These are phyloP conservation scores for Neoscytalidium dimidiatum DNA, from an alignment of 2,329 filamentous ascomycete genomes.

Conservation along the genomic window DNA sequence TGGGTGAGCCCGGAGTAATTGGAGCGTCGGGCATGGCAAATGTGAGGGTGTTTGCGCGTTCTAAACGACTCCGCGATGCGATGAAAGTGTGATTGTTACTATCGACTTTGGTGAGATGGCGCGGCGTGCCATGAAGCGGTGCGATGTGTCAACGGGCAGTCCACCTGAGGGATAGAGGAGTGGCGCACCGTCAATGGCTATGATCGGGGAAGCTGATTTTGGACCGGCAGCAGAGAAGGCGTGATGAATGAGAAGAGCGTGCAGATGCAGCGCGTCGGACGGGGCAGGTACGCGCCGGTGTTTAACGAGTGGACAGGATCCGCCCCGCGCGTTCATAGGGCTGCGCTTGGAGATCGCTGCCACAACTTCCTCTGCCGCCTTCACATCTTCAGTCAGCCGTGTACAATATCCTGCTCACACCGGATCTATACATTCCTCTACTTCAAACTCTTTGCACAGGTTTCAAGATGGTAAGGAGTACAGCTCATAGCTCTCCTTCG, in stretches of 20 bases:
- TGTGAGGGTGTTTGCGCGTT: not conserved
- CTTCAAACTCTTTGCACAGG: not conserved
- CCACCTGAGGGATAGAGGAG: no score
- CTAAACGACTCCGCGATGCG: not conserved
- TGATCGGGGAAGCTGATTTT: no score
- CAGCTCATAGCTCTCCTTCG: not conserved
- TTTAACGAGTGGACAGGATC: not conserved
- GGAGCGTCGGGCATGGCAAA: conserved; percentile 24
- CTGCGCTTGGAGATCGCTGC: conserved; percentile 16
- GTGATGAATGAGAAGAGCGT: not conserved
- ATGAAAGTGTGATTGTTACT: not conserved
- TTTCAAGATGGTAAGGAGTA: not conserved
- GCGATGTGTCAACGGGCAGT: no score
- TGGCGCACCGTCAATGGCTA: no score
- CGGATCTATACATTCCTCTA: not conserved
- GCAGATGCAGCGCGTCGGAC: conserved; percentile 1
- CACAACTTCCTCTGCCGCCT: not conserved
- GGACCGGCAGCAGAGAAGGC: not conserved
- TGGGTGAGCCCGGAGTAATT: conserved; percentile 29
- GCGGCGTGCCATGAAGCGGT: not conserved
- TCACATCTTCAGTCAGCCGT: not conserved
- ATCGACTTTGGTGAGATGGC: not conserved
- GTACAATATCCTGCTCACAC: not conserved
- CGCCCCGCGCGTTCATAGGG: not conserved
- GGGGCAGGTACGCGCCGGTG: not conserved